Conservation (phyloP, 129 eudicot genomes). For the Sambucus nigra region DNA sequence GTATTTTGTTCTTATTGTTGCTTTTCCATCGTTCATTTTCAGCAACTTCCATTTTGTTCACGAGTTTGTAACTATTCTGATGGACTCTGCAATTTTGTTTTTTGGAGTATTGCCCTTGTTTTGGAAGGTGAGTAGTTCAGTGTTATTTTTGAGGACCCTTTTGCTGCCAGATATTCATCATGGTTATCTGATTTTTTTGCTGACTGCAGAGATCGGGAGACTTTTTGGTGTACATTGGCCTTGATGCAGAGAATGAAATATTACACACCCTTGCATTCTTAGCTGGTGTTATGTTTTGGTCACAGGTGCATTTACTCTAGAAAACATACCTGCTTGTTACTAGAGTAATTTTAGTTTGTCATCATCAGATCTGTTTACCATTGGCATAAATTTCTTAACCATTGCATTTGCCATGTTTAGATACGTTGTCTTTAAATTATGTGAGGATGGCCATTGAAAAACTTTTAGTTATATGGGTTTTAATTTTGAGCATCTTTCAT, state of each 20-base stretch:
- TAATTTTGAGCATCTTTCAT: no score
- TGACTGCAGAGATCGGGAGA: conserved; percentile 62
- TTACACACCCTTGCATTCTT: conserved; percentile 80
- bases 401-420: no score
- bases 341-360: no score
- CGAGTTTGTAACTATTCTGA: conserved; percentile 66
- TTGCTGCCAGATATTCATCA: not conserved
- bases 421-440: no score
- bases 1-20: not conserved
- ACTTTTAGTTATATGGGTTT: no score
- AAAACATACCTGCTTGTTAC: no score
- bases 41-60: conserved; percentile 86
- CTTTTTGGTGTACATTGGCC: conserved; percentile 44
- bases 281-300: conserved; percentile 95
- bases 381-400: no score
- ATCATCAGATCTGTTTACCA: no score
- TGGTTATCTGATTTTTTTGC: conserved; percentile 8
- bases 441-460: no score
- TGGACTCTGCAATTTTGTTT: conserved; percentile 79
- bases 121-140: conserved; percentile 64
- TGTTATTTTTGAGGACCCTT: not conserved
- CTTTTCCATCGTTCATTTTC: conserved; percentile 10
- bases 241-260: conserved; percentile 81
- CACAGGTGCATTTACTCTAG: conserved; percentile 72
- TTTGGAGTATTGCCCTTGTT: conserved; percentile 85